These are phyloP conservation scores for Fusarium sulawesiense DNA, from an alignment of 2,329 filamentous ascomycete species.

Conservation along the genomic window DNA sequence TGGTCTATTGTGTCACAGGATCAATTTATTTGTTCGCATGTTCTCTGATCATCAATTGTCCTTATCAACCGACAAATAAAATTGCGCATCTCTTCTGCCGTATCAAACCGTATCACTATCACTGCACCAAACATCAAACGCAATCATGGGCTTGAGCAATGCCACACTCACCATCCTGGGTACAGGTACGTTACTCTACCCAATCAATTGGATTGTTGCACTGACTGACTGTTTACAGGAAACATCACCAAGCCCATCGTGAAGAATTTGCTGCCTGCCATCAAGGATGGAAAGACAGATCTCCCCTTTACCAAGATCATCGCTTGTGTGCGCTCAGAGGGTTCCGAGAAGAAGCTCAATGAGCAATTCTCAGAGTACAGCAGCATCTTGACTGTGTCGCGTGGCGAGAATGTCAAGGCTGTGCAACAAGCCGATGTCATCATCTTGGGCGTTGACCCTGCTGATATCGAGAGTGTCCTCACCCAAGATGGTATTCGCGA, in stretches of 20 bases:
- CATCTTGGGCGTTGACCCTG: constrained; percentile 60
- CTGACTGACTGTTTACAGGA: constrained; percentile 27
- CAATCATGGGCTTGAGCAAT: constrained; percentile 33
- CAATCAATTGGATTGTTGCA: not conserved
- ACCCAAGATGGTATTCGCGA: constrained; percentile 51
- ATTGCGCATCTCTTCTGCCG: not conserved
- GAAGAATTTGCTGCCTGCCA: constrained; percentile 35
- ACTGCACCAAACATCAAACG: not conserved
- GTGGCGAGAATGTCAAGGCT: constrained; percentile 51
- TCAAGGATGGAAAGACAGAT: constrained; percentile 3
- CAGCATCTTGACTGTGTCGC: constrained; percentile 42
- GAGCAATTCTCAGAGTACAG: constrained; percentile 34
- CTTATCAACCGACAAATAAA: not conserved
- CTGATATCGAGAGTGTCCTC: constrained; percentile 55
- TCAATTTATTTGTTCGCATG: not conserved
- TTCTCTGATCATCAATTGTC: not conserved
- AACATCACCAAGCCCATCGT: constrained; percentile 50
- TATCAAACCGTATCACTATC: not conserved
- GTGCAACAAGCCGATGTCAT: constrained; percentile 53
- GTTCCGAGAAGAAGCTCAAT: constrained; percentile 38
- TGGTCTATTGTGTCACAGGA: constrained; percentile 25
- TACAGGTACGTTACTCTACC: constrained; percentile 22
- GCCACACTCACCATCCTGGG: constrained; percentile 44
- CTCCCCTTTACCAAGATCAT: constrained; percentile 44
- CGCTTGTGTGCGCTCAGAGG: constrained; percentile 48